Base-by-base conservation (phyloP, 2,329 filamentous ascomycete genomes). In the Colletotrichum falcatum region DNA sequence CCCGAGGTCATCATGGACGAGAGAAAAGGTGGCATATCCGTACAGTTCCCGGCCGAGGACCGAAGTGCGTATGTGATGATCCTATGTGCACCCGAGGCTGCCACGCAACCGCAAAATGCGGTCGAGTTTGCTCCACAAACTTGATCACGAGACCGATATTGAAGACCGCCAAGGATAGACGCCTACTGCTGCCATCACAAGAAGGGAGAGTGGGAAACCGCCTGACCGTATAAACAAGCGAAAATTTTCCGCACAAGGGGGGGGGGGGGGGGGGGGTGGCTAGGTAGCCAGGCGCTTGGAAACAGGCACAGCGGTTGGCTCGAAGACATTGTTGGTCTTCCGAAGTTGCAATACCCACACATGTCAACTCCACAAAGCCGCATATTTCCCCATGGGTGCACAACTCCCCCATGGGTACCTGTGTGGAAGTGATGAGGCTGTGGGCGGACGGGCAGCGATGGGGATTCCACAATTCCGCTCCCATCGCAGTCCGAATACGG, bases 311-410 rank as follows among this genome's bases (percentile, higher is more conserved):
- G 30, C 14, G 46, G 59, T 30, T 35, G 8, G 35, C 2, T 16
- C n/a, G 37, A 59, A 18, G 16, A n/a, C 37, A 14, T 39, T 20
- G 16, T 20, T 33, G 16, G 60, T 46, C 58, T 51, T 44, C 39
- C 39, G 35, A 37, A 46, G 16, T 54, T 48, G 58, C 53, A 54
- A 59, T 58, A 54, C 44, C 5, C 30, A n/a, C n/a, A n/a, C n/a
- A n/a, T n/a, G n/a, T n/a, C n/a, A 33, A 62, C 68, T 60, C 68
- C 64, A 63, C 64, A 63, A 59, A 54, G 42, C 58, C 42, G n/a
- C n/a, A n/a, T n/a, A n/a, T n/a, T n/a, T n/a, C n/a, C n/a, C n/a
- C n/a, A n/a, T n/a, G n/a, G n/a, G n/a, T 35, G 59, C 53, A 30
- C 54, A 35, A 28, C 30, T 71, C 49, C 64, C 68, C 68, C 64